Conservation (phyloP, 2,329 filamentous ascomycete species). For the Arachnopeziza araneosa region DNA sequence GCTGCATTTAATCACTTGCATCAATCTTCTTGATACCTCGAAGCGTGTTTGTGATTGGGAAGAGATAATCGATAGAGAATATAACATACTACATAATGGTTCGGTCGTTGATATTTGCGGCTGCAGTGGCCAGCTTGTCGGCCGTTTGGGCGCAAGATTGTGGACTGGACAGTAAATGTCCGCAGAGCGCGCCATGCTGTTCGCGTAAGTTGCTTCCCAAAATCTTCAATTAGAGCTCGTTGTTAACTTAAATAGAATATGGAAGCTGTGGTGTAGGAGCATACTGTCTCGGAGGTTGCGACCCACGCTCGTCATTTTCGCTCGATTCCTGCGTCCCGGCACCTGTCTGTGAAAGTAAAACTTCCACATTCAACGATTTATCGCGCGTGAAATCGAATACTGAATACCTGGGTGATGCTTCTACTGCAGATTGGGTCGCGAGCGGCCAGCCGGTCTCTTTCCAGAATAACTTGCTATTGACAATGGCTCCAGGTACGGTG, state of each 20-base stretch:
- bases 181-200: constrained; percentile 68
- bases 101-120: constrained; percentile 15
- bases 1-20: not conserved
- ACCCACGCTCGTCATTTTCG: constrained; percentile 75
- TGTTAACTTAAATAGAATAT: constrained; percentile 59
- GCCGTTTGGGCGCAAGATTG: constrained; percentile 34
- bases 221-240: not conserved
- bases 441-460: constrained; percentile 69
- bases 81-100: not conserved
- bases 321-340: constrained; percentile 81
- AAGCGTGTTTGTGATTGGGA: not conserved
- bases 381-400: constrained; percentile 65
- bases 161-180: constrained; percentile 55
- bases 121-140: constrained; percentile 14
- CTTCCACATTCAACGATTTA: constrained; percentile 64
- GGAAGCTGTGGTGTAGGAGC: constrained; percentile 89
- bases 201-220: constrained; percentile 56
- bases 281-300: constrained; percentile 93
- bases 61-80: not conserved
- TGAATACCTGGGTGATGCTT: constrained; percentile 81
- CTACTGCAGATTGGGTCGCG: constrained; percentile 79
- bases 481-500: constrained; percentile 79
- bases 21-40: not conserved
- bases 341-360: constrained; percentile 72
- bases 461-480: constrained; percentile 70